These are phyloP conservation scores for Funneliformis caledonium DNA, from an alignment of 371 early-diverging fungal genomes.

Conservation along the genomic window DNA sequence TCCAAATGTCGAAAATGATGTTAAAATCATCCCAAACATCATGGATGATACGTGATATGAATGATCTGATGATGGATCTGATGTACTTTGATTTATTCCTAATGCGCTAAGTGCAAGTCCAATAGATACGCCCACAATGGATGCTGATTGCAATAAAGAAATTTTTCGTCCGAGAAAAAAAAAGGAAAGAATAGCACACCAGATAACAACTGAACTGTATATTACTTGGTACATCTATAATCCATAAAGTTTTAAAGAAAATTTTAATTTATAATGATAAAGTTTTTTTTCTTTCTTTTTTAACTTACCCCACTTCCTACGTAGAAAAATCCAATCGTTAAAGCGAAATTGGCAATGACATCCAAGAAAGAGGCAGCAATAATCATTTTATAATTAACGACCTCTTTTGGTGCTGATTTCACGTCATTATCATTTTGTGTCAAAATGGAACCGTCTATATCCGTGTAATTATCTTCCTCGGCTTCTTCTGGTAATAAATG, in stretches of 20 bases:
- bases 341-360: conserved; percentile 69
- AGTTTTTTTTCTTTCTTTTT: neutral
- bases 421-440: neutral
- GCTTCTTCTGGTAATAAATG: conserved; percentile 40
- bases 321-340: conserved; percentile 73
- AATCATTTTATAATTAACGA: conserved; percentile 55
- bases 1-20: conserved; percentile 50
- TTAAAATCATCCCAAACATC: conserved; percentile 48
- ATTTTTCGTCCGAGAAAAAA: conserved; percentile 62
- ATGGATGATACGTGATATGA: conserved; percentile 37
- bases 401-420: conserved; percentile 39
- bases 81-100: conserved; percentile 50
- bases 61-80: conserved; percentile 40
- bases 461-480: neutral
- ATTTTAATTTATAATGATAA: neutral
- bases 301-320: conserved; percentile 74
- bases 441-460: neutral
- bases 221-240: conserved; percentile 75
- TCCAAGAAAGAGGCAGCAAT: conserved; percentile 65
- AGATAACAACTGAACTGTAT: conserved; percentile 76
- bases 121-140: conserved; percentile 67
- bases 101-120: conserved; percentile 71
- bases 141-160: conserved; percentile 64
- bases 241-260: conserved; percentile 1
- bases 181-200: conserved; percentile 75